Evolutionary conservation across 352 stramenopile species (phyloP), one percentile per base, ranked within the genome.

Genomic region (Halophytophthora polymorphica): DNA sequence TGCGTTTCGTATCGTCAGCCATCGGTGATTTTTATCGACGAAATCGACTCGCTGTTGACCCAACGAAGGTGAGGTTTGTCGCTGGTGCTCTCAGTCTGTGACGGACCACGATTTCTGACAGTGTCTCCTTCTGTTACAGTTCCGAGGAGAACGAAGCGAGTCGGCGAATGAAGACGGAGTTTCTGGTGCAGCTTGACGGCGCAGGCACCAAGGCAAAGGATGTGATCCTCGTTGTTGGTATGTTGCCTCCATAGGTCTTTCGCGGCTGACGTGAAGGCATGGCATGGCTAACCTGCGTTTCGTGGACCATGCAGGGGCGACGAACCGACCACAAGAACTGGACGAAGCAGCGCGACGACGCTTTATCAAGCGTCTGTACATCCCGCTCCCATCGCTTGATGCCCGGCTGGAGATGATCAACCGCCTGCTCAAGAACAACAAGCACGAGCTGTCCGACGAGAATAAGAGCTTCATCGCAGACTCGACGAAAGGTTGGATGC

Each of bases 11-110:
- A n/a, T 44, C 56, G 34, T 17, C 50, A 98, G 78, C 97, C 97
- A 8, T 93, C 93, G 0, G 95, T 99, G 2, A 96, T 99, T 41
- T 99, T 99, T 61, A 98, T 99, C 43, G 97, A 99, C 66, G 97
- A 99, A 74, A 98, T 99, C 55, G 98, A 99, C 73, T 99, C 96
- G 2, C 73, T 99, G 17, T 75, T 99, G 25, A 98, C 90, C 1
- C 87, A 98, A 70, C 72, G 97, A 59, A 98, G 89, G 70, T 88
- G 38, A 44, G 37, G 23, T 31, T 39, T 15, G 7, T 2, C 35
- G 14, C 4, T 21, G 14, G 17, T 44, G 22, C 45, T n/a, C 23
- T 2, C 14, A 6, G 17, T 43, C 22, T 18, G 19, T 45, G 14
- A 21, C 15, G 2, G 7, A 45, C 18, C 29, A 45, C 6, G 15